phyloP scores from a whole-genome alignment of 2,329 filamentous ascomycete genomes.

The Tolypocladium paradoxum region DNA sequence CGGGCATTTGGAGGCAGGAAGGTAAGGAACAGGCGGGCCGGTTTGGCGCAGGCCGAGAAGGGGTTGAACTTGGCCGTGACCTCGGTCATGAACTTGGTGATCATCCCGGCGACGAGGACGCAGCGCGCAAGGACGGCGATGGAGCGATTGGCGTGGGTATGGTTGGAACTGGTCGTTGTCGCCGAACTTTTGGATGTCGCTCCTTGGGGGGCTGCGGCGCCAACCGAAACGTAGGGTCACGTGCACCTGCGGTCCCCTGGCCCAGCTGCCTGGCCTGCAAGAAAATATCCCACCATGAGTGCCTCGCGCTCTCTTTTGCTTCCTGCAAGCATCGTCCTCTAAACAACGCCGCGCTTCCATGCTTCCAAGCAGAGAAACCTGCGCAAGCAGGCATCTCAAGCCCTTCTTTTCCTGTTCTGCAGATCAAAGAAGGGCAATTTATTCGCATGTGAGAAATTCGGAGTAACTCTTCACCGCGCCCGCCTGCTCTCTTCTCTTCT shows the following conservation, averaged over 20 bases:
- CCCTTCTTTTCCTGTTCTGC: background rate
- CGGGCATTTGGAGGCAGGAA: constrained; percentile 73
- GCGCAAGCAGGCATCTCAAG: constrained; percentile 1
- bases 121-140: constrained; percentile 1
- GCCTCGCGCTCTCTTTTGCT: background rate
- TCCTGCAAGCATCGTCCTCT: constrained; percentile 11
- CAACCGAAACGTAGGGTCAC: constrained; percentile 5
- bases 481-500: background rate
- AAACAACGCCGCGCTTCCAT: constrained; percentile 14
- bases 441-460: constrained; percentile 13
- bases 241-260: background rate
- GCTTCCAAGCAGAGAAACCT: constrained; percentile 10
- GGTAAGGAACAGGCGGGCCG: constrained; percentile 80
- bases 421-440: background rate
- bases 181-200: background rate
- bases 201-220: background rate
- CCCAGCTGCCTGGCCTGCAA: background rate
- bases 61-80: constrained; percentile 86
- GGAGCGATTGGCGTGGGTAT: background rate
- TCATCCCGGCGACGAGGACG: constrained; percentile 44
- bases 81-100: constrained; percentile 77
- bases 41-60: constrained; percentile 68
- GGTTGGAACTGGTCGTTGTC: background rate
- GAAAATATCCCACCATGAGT: background rate
- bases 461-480: constrained; percentile 10